Conservation (phyloP, 139 green algal species). For the Astrephomene gubernaculifera region DNA sequence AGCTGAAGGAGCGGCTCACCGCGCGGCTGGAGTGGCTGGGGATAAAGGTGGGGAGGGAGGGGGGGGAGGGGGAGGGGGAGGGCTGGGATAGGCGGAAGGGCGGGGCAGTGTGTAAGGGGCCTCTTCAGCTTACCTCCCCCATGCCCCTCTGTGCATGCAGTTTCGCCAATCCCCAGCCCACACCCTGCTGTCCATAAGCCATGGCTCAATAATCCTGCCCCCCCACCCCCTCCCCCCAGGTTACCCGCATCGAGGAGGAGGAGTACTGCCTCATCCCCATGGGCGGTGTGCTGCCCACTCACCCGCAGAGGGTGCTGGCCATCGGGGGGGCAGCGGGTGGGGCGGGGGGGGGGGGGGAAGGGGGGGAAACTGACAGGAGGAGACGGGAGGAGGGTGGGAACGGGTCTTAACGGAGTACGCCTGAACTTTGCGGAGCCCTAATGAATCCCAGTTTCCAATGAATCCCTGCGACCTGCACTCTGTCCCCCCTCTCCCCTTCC, state of each 20-base stretch:
- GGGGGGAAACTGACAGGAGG: neutral
- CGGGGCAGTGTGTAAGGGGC: too few relatives aligned
- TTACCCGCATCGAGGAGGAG: constrained; percentile 91
- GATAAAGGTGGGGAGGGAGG: constrained; percentile 72
- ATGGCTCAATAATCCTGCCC: too few relatives aligned
- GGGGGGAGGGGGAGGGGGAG: neutral
- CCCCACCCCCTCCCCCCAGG: constrained; percentile 28
- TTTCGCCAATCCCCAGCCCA: too few relatives aligned
- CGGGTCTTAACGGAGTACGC: neutral
- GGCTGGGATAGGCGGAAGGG: too few relatives aligned
- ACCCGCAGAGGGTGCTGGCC: constrained; percentile 96
- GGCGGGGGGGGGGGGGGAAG: constrained; percentile 16
- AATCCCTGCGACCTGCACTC: neutral
- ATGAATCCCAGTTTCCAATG: too few relatives aligned
- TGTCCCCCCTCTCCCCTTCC: neutral
- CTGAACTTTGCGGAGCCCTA: too few relatives aligned
- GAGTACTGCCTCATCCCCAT: constrained; percentile 99
- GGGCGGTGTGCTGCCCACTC: constrained; percentile 93
- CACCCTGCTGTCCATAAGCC: too few relatives aligned
- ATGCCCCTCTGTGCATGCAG: too few relatives aligned
- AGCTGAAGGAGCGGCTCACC: constrained; percentile 92
- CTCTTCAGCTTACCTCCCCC: too few relatives aligned
- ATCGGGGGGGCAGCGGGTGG: constrained; percentile 96
- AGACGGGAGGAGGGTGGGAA: neutral
- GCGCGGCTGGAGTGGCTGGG: constrained; percentile 85